Conservation (phyloP, 2,329 filamentous ascomycete genomes). For the Fusarium clavum region DNA sequence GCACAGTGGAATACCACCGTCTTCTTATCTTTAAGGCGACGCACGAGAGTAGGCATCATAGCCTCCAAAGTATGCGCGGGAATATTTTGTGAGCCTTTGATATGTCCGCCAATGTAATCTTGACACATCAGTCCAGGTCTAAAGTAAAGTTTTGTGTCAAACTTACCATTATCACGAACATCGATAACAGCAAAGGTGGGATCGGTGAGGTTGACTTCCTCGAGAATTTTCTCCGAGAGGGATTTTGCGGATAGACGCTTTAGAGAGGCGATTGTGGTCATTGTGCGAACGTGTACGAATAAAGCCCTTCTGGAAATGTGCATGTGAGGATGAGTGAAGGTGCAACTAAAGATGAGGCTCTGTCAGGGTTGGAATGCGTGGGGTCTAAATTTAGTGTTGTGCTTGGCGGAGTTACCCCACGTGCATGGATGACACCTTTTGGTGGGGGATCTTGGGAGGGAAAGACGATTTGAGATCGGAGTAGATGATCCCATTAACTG, state of each 20-base stretch:
- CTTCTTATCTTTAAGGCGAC: conserved; percentile 79
- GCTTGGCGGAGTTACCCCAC: conserved; percentile 4
- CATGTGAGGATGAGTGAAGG: conserved; percentile 22
- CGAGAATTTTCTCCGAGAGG: conserved; percentile 74
- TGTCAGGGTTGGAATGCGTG: background rate
- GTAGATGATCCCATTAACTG: rapidly evolving
- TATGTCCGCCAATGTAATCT: conserved; percentile 92
- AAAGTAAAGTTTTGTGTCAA: background rate
- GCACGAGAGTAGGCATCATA: conserved; percentile 83
- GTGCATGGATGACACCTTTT: background rate
- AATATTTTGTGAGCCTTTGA: conserved; percentile 79
- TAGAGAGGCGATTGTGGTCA: conserved; percentile 71
- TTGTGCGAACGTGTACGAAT: conserved; percentile 43
- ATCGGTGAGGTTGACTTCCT: conserved; percentile 55
- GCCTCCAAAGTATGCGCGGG: conserved; percentile 79
- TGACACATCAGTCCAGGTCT: conserved; percentile 47
- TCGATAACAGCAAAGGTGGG: conserved; percentile 80
- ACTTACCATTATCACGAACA: conserved; percentile 82
- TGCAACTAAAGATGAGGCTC: conserved; percentile 14
- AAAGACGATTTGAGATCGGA: background rate
- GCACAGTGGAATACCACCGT: conserved; percentile 95
- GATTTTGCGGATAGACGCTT: conserved; percentile 74
- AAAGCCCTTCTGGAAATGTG: conserved; percentile 11
- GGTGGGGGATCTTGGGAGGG: background rate
- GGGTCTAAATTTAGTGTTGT: conserved; percentile 16